Base-by-base conservation (phyloP, 148 eudicot genomes). In the Rheum nobile region DNA sequence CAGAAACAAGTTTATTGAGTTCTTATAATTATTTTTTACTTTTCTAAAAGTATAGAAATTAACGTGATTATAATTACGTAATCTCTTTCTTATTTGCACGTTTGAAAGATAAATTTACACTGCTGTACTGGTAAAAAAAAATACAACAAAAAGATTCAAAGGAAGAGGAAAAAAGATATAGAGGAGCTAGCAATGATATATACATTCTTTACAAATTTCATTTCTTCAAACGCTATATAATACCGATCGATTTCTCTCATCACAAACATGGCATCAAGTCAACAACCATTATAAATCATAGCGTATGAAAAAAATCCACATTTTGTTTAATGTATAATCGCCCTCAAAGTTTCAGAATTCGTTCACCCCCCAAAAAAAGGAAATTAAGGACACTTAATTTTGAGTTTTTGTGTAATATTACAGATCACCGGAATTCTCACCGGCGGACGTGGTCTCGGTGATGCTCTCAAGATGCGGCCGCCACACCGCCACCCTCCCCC, bases 401-500 rank as follows among this genome's bases (percentile, higher is more conserved):
- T 35, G 4, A 35, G 37, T 43, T 43, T n/a, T 43, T 10, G 16
- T 10, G 47, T 7, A 48, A 67, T 68, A 17, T 21, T 38, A 38
- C 48, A 22, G 42, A 46, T 71, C 73, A 34, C 22, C 67, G 67
- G 67, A 57, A 28, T 12, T 65, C 31, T 75, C 79, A 68, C 67
- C 72, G 37, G 76, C 57, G 7, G 61, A 67, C 74, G 14, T 82
- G 77, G 92, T 80, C 78, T 90, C 91, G 47, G 71, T 75, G 76
- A 90, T 90, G 79, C 91, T 90, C 75, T 90, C 88, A 42, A 90
- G 79, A 72, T 86, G 93, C 12, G 98, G 98, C 55, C 91, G 79
- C 98, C 98, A 92, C 38, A 90, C 91, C 3, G 80, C 88, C 8
- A 81, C 83, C 8, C 95, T 81, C 1, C 96, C 96, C 39, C 91